Evolutionary conservation across 257 asterid species (phyloP).

Genomic region (Penstemon davidsonii): DNA sequence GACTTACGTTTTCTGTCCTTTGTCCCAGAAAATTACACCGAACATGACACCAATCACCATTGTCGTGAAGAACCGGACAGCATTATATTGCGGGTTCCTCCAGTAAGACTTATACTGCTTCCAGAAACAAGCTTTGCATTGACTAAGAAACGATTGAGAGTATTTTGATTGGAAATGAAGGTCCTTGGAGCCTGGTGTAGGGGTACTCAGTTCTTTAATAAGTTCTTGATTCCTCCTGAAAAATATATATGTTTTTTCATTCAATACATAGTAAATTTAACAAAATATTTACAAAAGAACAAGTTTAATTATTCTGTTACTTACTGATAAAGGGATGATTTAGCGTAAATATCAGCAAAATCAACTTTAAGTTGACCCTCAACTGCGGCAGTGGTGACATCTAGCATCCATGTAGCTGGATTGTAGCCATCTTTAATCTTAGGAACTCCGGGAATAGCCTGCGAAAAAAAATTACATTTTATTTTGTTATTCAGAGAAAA

Average conservation of each 20-base stretch:
- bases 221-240: slow-evolving; percentile 49
- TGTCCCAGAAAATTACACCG: slow-evolving; percentile 50
- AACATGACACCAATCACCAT: slow-evolving; percentile 41
- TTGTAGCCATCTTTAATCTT: slow-evolving; percentile 47
- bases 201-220: slow-evolving; percentile 45
- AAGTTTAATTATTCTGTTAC: slow-evolving; percentile 13
- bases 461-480: not conserved
- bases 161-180: slow-evolving; percentile 42
- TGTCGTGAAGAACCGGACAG: slow-evolving; percentile 44
- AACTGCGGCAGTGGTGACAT: slow-evolving; percentile 39
- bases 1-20: slow-evolving; percentile 40
- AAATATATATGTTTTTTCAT: not conserved
- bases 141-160: slow-evolving; percentile 44
- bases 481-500: too few species aligned
- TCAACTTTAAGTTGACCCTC: slow-evolving; percentile 47
- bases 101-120: slow-evolving; percentile 56
- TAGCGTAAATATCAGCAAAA: slow-evolving; percentile 47
- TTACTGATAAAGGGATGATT: slow-evolving; percentile 47
- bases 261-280: not conserved
- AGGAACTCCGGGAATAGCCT: slow-evolving; percentile 52
- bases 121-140: slow-evolving; percentile 62
- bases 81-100: slow-evolving; percentile 50
- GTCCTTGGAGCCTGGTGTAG: slow-evolving; percentile 47
- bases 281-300: not conserved
- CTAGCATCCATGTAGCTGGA: slow-evolving; percentile 71